Evolutionary conservation across 768 basidiomycete species (phyloP).

Genomic region (Leccinum rimulosum): DNA sequence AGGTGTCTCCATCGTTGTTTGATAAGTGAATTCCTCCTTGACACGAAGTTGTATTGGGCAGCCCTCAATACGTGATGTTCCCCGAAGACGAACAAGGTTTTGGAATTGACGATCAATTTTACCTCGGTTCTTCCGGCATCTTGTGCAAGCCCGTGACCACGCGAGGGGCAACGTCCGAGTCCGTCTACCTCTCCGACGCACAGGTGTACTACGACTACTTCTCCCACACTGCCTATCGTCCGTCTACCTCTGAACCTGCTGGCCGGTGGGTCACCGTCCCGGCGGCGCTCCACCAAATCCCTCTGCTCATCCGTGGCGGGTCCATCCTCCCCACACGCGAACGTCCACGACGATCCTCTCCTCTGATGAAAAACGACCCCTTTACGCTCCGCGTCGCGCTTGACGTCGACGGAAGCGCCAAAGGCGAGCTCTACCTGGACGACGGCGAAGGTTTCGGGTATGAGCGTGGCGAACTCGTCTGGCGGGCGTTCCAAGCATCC

Average conservation of each 20-base stretch:
- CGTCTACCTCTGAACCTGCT: conserved; percentile 40
- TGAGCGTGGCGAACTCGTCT: conserved; percentile 74
- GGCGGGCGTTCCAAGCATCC: conserved; percentile 72
- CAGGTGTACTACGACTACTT: conserved; percentile 97
- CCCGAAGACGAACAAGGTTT: conserved; percentile 87
- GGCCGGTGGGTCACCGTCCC: conserved; percentile 74
- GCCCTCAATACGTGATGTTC: conserved; percentile 95
- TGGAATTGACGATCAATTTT: conserved; percentile 91
- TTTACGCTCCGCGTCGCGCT: conserved; percentile 89
- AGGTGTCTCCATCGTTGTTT: conserved; percentile 15
- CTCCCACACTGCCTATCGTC: conserved; percentile 63
- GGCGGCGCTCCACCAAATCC: conserved; percentile 76
- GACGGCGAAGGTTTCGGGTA: conserved; percentile 86
- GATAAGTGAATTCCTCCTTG: not conserved
- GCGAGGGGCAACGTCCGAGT: conserved; percentile 63
- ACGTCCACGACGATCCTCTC: conserved; percentile 80
- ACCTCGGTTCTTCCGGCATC: conserved; percentile 82
- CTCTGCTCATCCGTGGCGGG: conserved; percentile 86
- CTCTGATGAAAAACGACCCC: conserved; percentile 88
- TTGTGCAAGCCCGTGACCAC: conserved; percentile 88
- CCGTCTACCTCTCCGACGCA: conserved; percentile 84
- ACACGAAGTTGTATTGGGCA: conserved; percentile 28
- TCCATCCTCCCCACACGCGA: conserved; percentile 87
- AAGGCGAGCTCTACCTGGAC: conserved; percentile 91
- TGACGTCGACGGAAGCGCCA: conserved; percentile 53